Evolutionary conservation across 169 alveolate species (phyloP).

Genomic region (Theileria parva): DNA sequence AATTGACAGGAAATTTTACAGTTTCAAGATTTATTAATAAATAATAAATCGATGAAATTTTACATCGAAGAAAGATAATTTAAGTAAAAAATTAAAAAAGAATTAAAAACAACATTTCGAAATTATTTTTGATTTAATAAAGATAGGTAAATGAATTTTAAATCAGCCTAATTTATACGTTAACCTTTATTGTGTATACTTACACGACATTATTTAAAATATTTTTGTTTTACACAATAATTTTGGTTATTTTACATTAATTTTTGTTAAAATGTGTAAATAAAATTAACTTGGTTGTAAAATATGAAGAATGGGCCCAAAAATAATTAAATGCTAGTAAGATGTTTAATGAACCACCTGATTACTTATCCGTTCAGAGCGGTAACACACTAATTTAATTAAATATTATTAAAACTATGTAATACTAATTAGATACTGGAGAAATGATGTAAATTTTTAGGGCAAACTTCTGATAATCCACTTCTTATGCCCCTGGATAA

Average conservation of each 20-base stretch:
- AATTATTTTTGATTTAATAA: too few relatives aligned
- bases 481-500: constrained; percentile 53
- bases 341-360: not conserved
- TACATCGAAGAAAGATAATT: not conserved
- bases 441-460: not conserved
- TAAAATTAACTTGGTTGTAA: not conserved
- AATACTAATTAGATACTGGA: too few relatives aligned
- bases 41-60: not conserved
- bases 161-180: not conserved
- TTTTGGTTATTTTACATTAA: too few relatives aligned
- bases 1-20: not conserved
- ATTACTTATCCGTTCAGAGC: not conserved
- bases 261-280: not conserved
- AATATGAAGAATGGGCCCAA: not conserved
- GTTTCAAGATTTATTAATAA: not conserved
- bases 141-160: not conserved
- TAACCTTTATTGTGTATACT: not conserved
- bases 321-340: not conserved
- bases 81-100: too few relatives aligned
- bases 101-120: not conserved
- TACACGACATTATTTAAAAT: not conserved
- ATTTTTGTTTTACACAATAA: too few relatives aligned
- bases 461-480: constrained; percentile 17
- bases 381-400: not conserved
- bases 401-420: too few relatives aligned